Evolutionary conservation across 257 asterid species (phyloP).

Genomic region (Ligustrum vulgare): DNA sequence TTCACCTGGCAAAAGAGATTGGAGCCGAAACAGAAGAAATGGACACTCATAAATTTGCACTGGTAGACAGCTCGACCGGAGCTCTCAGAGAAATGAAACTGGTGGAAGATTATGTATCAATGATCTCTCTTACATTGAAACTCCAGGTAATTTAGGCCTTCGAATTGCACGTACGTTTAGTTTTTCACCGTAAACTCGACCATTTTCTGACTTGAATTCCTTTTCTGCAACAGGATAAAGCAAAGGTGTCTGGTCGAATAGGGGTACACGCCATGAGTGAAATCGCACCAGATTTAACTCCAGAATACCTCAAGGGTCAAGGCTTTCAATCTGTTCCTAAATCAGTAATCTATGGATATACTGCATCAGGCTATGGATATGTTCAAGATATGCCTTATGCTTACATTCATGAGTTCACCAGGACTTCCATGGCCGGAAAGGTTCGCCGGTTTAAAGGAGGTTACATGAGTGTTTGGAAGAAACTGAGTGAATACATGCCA

Average conservation of each 20-base stretch:
- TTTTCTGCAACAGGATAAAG: constrained; percentile 55
- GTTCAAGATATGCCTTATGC: constrained; percentile 86
- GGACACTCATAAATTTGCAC: constrained; percentile 55
- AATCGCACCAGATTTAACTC: constrained; percentile 65
- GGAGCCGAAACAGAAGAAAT: constrained; percentile 59
- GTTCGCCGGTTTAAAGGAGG: constrained; percentile 74
- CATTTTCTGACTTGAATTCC: neutral
- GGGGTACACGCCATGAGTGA: constrained; percentile 74
- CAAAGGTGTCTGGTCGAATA: constrained; percentile 56
- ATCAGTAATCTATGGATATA: constrained; percentile 75
- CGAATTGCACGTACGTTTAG: neutral
- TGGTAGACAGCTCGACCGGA: constrained; percentile 42
- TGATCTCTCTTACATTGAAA: constrained; percentile 58
- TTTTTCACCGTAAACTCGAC: constrained; percentile 1
- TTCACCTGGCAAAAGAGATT: constrained; percentile 47
- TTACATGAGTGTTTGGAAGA: constrained; percentile 74
- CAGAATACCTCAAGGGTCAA: constrained; percentile 54
- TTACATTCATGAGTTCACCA: constrained; percentile 73
- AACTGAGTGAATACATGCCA: constrained; percentile 54
- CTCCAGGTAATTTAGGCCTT: constrained; percentile 39
- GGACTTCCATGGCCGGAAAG: constrained; percentile 89
- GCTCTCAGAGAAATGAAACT: constrained; percentile 44
- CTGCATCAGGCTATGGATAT: constrained; percentile 88
- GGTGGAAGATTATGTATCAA: constrained; percentile 57
- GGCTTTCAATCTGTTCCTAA: constrained; percentile 66